These are phyloP conservation scores for Colletotrichum tropicale DNA, from an alignment of 2,329 filamentous ascomycete species.

Conservation along the genomic window DNA sequence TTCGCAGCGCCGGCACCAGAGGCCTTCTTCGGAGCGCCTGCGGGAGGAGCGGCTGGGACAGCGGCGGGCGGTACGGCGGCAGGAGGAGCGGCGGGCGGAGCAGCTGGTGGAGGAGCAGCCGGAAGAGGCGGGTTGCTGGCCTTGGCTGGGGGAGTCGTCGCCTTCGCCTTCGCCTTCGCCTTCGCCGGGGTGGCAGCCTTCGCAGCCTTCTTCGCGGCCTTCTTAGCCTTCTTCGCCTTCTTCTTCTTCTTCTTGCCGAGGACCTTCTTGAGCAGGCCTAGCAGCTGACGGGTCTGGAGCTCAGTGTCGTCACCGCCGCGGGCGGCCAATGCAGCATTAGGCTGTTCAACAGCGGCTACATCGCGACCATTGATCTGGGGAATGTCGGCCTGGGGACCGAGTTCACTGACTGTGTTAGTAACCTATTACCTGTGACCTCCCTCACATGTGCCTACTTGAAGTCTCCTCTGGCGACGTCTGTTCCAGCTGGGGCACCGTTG, in stretches of 20 bases:
- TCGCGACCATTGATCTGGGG: not conserved
- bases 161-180: not conserved
- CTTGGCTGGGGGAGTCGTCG: not conserved
- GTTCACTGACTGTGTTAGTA: not conserved
- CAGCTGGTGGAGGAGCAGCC: not conserved
- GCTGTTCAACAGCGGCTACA: conserved; percentile 2
- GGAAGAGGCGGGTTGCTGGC: not conserved
- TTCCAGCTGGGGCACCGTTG: conserved; percentile 12
- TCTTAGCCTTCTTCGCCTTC: not conserved
- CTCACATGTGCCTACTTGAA: not conserved
- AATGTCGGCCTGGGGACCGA: not conserved
- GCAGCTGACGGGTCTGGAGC: not conserved
- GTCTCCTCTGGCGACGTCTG: not conserved
- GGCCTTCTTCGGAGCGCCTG: not conserved
- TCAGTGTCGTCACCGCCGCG: not conserved
- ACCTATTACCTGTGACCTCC: not conserved
- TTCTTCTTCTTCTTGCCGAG: not conserved
- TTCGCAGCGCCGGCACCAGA: not conserved
- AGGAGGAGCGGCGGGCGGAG: not conserved
- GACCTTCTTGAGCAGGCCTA: not conserved
- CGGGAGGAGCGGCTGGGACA: not conserved
- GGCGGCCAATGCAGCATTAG: not conserved
- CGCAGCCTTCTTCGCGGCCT: not conserved
- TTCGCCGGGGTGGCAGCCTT: not conserved
- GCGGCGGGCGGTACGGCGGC: not conserved